A percentile compares a stretch with the other conserved stretches of the same genome.
Evolutionary conservation across 1,139 yeast genomes (phyloP).

Genomic region (Saccharomyces hybrid): DNA sequence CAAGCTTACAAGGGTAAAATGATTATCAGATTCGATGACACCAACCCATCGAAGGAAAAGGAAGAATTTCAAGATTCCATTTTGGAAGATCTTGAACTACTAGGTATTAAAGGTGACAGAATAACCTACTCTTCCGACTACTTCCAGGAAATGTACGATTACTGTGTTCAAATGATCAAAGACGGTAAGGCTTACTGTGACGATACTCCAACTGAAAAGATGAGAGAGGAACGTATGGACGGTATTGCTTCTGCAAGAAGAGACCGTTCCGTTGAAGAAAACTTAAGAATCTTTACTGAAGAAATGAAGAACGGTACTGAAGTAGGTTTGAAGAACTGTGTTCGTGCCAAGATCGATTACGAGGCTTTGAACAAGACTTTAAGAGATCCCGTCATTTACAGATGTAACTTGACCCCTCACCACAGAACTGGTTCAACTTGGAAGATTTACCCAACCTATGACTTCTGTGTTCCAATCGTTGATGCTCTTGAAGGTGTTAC

Average conservation of each 20-base stretch:
- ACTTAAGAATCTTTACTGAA: slow-evolving; percentile 69
- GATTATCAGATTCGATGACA: slow-evolving; percentile 92
- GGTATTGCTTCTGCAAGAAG: slow-evolving; percentile 89
- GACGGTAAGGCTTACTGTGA: slow-evolving; percentile 96
- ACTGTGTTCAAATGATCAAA: slow-evolving; percentile 75
- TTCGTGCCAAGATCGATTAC: slow-evolving; percentile 92
- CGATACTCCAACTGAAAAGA: slow-evolving; percentile 83
- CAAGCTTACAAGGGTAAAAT: slow-evolving; percentile 88
- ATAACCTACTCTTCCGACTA: slow-evolving; percentile 88
- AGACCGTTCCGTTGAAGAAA: slow-evolving; percentile 85
- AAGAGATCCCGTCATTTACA: slow-evolving; percentile 94
- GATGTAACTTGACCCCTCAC: slow-evolving; percentile 93
- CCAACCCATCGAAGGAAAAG: slow-evolving; percentile 94
- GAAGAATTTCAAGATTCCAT: slow-evolving; percentile 88
- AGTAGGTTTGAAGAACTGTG: slow-evolving; percentile 78
- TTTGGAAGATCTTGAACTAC: slow-evolving; percentile 74
- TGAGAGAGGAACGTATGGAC: slow-evolving; percentile 98
- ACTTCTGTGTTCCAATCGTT: slow-evolving; percentile 94
- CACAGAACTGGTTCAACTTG: slow-evolving; percentile 87
- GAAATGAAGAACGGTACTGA: slow-evolving; percentile 93
- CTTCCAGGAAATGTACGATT: slow-evolving; percentile 81
- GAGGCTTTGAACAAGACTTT: slow-evolving; percentile 84
- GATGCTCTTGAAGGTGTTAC: slow-evolving; percentile 95
- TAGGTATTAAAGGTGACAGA: slow-evolving; percentile 86
- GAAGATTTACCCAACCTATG: slow-evolving; percentile 97